Base-by-base conservation (phyloP, 2,329 filamentous ascomycete genomes). In the Epichloe amarillans region DNA sequence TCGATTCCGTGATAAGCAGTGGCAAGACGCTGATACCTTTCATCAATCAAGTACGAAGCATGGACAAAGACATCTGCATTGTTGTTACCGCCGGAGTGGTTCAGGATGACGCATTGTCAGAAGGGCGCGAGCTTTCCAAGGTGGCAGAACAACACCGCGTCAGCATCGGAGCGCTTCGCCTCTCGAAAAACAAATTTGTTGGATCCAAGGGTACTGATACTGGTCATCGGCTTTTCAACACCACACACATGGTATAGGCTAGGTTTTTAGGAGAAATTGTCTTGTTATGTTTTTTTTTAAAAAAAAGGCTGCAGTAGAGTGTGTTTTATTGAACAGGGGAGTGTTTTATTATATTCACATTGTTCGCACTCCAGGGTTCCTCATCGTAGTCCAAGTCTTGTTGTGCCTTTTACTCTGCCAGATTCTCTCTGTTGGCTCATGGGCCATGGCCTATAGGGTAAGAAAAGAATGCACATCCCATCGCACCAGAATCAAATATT, bases 1-100 rank as follows among this genome's bases (percentile, higher is more conserved):
- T 82, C 1, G 80, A 83, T 58, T 79, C 74, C 0, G 77, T 83
- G 1, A 62, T 83, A n/a, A 81, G 83, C 54, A 79, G 58, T 15
- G 77, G 80, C 4, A 69, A 69, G 47, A 70, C 73, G 0, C 58
- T 79, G 5, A 52, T 71, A 1, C 58, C 72, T 2, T 80, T 79
- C 55, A 63, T 79, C 15, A 35, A 66, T 26, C 69, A 65, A 19
- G 63, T 82, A n/a, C 70, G 72, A 5, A 54, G 50, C 0, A 46
- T 75, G 0, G 23, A 70, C 50, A 33, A 59, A 0, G 55, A 53
- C 4, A 61, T 77, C 38, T 65, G 63, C n/a, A 72, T 83, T 44
- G 65, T 80, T 1, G 65, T 81, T 0, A 67, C 82, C 33, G 71
- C 77, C 4, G 74, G 74, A 0, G 77, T 82, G 5, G 69, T 80